phyloP scores from a whole-genome alignment of 306 rosid genomes.

The Benincasa hispida region DNA sequence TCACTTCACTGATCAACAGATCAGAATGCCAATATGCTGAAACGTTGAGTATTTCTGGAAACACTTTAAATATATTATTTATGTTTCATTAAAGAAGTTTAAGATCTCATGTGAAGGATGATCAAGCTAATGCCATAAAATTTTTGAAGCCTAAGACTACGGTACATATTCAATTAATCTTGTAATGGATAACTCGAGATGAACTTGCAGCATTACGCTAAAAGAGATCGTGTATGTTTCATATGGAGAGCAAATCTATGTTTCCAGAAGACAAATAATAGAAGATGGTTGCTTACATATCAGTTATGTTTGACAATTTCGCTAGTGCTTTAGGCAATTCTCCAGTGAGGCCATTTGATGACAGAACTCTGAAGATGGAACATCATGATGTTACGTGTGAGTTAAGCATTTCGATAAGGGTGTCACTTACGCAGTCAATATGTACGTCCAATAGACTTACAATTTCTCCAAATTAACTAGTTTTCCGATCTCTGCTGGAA shows the following conservation, averaged over 20 bases:
- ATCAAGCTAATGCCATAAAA: background rate
- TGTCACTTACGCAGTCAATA: background rate
- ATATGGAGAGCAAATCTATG: background rate
- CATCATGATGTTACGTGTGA: background rate
- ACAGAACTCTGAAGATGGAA: constrained; percentile 36
- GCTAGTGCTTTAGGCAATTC: constrained; percentile 47
- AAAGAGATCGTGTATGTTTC: background rate
- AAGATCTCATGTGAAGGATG: background rate
- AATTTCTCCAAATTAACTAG: constrained; percentile 46
- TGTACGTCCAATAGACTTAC: constrained; percentile 34
- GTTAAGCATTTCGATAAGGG: background rate
- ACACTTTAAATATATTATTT: background rate
- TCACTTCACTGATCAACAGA: background rate
- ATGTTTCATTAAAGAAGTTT: background rate
- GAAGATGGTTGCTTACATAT: constrained; percentile 45
- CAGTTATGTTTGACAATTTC: constrained; percentile 66
- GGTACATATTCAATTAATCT: background rate
- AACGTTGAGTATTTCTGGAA: background rate
- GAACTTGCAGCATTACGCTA: background rate
- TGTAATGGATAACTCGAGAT: background rate
- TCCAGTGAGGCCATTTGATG: constrained; percentile 77
- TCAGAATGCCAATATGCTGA: background rate
- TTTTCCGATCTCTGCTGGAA: constrained; percentile 59
- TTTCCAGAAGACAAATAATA: background rate
- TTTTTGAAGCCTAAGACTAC: background rate